A percentile compares a stretch with the other conserved stretches of the same genome.
phyloP scores from a whole-genome alignment of 371 early-diverging fungal genomes.

The Syncephalastrum contaminatum region DNA sequence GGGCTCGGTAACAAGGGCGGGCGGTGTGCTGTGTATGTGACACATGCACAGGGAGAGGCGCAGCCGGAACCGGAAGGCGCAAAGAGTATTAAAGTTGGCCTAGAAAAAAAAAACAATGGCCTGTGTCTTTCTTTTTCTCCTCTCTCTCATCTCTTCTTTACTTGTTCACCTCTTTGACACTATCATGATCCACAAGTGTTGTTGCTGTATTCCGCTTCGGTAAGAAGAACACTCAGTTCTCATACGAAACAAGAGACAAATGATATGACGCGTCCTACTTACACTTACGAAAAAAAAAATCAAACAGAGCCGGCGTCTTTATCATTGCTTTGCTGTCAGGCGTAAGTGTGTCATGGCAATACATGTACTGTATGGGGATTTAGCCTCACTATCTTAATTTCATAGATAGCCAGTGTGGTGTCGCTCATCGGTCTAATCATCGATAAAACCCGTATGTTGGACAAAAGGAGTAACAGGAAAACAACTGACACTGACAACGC shows the following conservation, averaged over 20 bases:
- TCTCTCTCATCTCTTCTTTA: constrained; percentile 1
- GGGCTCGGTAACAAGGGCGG: constrained; percentile 5
- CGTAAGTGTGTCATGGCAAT: constrained; percentile 2
- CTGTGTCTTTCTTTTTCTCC: neutral
- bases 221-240: neutral
- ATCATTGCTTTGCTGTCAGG: constrained; percentile 14
- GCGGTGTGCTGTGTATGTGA: constrained; percentile 7
- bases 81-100: constrained; percentile 6
- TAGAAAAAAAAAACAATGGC: neutral
- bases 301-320: constrained; percentile 13
- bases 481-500: neutral
- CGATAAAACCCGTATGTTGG: constrained; percentile 4
- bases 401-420: neutral
- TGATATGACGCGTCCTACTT: neutral
- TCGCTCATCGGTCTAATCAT: constrained; percentile 5
- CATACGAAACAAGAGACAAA: neutral
- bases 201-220: constrained; percentile 19
- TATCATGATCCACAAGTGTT: constrained; percentile 12
- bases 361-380: neutral
- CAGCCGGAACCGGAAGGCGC: constrained; percentile 2
- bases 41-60: neutral
- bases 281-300: too few relatives aligned
- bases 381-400: too few relatives aligned
- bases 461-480: too few relatives aligned
- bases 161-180: neutral